Conservation (phyloP, 371 early-diverging fungal species). For the Mucor piriformis region DNA sequence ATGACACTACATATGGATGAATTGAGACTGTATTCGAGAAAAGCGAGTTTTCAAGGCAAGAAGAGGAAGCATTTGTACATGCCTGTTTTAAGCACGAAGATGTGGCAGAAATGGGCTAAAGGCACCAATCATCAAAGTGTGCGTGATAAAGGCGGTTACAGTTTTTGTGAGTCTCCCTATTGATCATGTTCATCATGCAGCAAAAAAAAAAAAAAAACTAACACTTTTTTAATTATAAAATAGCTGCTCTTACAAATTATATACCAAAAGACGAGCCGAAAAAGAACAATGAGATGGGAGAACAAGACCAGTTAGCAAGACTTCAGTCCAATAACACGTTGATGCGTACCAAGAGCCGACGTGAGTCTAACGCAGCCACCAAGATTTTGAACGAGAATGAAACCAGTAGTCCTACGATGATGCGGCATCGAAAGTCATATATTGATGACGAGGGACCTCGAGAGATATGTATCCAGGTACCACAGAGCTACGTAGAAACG, state of each 20-base stretch:
- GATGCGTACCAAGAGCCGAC: constrained; percentile 17
- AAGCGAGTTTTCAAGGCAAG: constrained; percentile 34
- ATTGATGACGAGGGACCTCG: neutral
- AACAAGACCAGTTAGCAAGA: constrained; percentile 36
- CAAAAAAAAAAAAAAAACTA: too few relatives aligned
- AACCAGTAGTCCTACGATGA: constrained; percentile 9
- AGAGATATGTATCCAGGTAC: constrained; percentile 14
- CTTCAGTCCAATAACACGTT: constrained; percentile 30
- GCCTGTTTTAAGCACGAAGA: constrained; percentile 58
- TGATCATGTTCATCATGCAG: too few relatives aligned
- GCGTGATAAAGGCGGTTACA: constrained; percentile 46
- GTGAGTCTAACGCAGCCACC: constrained; percentile 5
- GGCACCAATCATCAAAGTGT: constrained; percentile 46
- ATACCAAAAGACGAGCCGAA: constrained; percentile 32
- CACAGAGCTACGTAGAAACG: constrained; percentile 1
- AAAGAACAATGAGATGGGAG: constrained; percentile 28
- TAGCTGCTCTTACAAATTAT: constrained; percentile 27
- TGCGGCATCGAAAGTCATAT: neutral
- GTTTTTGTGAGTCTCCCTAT: constrained; percentile 28
- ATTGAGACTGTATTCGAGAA: constrained; percentile 25
- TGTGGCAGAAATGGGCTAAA: constrained; percentile 60
- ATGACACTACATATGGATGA: constrained; percentile 51
- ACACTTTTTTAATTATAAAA: neutral
- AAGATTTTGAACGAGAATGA: neutral
- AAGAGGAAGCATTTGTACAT: constrained; percentile 51